Conservation (phyloP, 208 protist species). For the Leishmania tropica region DNA sequence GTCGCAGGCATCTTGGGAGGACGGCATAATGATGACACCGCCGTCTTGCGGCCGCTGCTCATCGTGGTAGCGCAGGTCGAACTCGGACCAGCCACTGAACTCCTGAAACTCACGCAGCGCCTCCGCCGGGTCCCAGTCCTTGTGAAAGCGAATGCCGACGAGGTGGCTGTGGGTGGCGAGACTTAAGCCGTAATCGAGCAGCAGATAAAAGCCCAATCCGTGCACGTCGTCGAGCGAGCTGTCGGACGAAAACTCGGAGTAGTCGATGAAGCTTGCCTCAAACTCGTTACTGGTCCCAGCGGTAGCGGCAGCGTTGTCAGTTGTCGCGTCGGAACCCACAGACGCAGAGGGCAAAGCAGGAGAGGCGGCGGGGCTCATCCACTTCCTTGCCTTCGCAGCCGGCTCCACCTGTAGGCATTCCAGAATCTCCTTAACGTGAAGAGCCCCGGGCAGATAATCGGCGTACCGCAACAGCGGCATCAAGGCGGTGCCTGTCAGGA, state of each 20-base stretch:
- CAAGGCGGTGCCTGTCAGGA: slow-evolving; percentile 60
- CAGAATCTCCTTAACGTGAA: slow-evolving; percentile 72
- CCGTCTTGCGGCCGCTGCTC: slow-evolving; percentile 60
- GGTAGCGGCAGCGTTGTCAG: background rate
- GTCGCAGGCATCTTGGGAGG: slow-evolving; percentile 80
- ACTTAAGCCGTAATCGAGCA: slow-evolving; percentile 72
- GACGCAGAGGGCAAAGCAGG: background rate
- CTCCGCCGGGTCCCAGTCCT: slow-evolving; percentile 53
- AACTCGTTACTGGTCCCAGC: slow-evolving; percentile 45
- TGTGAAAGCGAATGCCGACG: slow-evolving; percentile 70
- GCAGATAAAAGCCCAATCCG: slow-evolving; percentile 78
- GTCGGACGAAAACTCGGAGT: slow-evolving; percentile 69
- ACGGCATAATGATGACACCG: slow-evolving; percentile 83
- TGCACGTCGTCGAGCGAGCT: slow-evolving; percentile 65
- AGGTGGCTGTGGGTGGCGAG: slow-evolving; percentile 83
- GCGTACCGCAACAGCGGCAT: slow-evolving; percentile 83
- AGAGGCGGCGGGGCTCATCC: background rate
- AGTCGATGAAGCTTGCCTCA: slow-evolving; percentile 76
- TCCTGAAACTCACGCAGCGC: slow-evolving; percentile 74
- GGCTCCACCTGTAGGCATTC: slow-evolving; percentile 57
- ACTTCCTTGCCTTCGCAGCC: slow-evolving; percentile 29
- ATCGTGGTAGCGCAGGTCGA: slow-evolving; percentile 81
- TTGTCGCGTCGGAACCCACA: background rate
- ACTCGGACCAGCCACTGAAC: slow-evolving; percentile 78
- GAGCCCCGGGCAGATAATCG: slow-evolving; percentile 79